These are phyloP conservation scores for Trametes villosa DNA, from an alignment of 768 basidiomycete species.

Conservation along the genomic window DNA sequence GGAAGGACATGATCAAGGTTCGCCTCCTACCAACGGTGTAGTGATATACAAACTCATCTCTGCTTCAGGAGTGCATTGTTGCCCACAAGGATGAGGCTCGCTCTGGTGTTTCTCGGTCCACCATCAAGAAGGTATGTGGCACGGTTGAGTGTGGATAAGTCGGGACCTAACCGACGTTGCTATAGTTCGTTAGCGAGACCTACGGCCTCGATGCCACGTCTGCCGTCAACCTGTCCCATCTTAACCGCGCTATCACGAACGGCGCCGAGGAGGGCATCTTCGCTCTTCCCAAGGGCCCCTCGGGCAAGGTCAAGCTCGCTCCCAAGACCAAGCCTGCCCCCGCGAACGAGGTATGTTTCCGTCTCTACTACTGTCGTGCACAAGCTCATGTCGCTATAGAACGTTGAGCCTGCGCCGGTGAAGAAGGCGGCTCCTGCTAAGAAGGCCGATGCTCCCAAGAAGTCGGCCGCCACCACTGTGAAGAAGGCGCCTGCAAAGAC, in stretches of 20 bases:
- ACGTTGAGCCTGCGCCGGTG: conserved; percentile 39
- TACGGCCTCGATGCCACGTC: conserved; percentile 50
- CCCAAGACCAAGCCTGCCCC: conserved; percentile 50
- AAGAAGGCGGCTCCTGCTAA: conserved; percentile 36
- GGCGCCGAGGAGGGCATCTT: conserved; percentile 58
- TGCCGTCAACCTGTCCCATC: conserved; percentile 46
- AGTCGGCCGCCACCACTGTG: conserved; percentile 38
- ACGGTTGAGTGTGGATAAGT: not conserved
- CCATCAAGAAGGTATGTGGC: conserved; percentile 62
- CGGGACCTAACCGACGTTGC: not conserved
- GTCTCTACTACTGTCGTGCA: not conserved
- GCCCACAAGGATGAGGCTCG: conserved; percentile 67
- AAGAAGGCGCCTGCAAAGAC: conserved; percentile 39
- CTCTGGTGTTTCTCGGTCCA: conserved; percentile 72
- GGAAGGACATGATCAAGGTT: conserved; percentile 46
- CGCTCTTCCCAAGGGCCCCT: conserved; percentile 63
- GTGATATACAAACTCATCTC: not conserved
- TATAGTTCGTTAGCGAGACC: conserved; percentile 57
- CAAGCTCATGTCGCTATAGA: conserved; percentile 33
- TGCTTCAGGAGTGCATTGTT: conserved; percentile 69
- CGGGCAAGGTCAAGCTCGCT: conserved; percentile 77
- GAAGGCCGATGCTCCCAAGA: conserved; percentile 30
- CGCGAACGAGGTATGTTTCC: conserved; percentile 60
- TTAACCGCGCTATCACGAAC: conserved; percentile 57
- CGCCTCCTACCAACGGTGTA: not conserved